These are phyloP conservation scores for Pythium phragmitis DNA, from an alignment of 352 stramenopile species.

Conservation along the genomic window DNA sequence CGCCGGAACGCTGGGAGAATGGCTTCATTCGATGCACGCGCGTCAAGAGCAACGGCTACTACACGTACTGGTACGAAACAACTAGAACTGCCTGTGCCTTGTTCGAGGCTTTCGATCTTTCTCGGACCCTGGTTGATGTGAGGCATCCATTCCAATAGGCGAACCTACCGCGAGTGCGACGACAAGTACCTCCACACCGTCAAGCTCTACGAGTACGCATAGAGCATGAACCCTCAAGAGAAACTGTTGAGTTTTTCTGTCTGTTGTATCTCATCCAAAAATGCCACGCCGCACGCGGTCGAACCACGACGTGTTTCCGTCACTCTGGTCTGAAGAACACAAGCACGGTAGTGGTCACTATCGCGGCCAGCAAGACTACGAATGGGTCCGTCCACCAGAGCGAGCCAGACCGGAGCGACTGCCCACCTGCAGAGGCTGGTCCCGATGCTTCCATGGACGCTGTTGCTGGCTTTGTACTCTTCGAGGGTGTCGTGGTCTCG, in stretches of 20 bases:
- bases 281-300: conserved; percentile 17
- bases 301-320: conserved; percentile 8
- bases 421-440: conserved; percentile 8
- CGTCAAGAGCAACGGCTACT: conserved; percentile 82
- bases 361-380: conserved; percentile 15
- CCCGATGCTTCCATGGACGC: not conserved
- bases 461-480: not conserved
- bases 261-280: conserved; percentile 10
- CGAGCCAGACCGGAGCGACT: conserved; percentile 3
- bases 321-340: conserved; percentile 22
- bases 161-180: conserved; percentile 67
- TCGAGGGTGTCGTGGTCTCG: not conserved
- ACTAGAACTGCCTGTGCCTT: not conserved
- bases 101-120: not conserved
- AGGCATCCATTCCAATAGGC: conserved; percentile 25
- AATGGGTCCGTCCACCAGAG: conserved; percentile 17
- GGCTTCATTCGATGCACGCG: conserved; percentile 76
- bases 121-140: not conserved
- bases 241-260: not conserved
- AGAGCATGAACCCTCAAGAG: conserved; percentile 1
- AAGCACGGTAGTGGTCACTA: conserved; percentile 25
- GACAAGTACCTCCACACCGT: conserved; percentile 81
- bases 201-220: conserved; percentile 78
- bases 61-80: conserved; percentile 66
- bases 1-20: conserved; percentile 74